phyloP scores from a whole-genome alignment of 441 rosid species.

The Erysimum pusillum region DNA sequence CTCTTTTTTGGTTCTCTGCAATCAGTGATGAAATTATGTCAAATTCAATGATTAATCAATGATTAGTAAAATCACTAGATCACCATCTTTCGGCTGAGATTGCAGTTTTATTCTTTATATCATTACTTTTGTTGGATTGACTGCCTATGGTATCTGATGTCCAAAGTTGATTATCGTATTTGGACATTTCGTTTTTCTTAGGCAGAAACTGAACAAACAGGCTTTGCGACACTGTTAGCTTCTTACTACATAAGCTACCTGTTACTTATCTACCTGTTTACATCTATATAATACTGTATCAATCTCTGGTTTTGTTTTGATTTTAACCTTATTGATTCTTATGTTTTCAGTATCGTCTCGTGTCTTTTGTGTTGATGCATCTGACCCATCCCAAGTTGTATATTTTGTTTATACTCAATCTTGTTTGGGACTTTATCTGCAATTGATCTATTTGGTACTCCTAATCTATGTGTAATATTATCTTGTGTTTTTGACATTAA shows the following conservation, averaged over 20 bases:
- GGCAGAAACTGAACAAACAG: constrained; percentile 64
- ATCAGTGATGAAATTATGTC: constrained; percentile 50
- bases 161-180: constrained; percentile 49
- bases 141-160: constrained; percentile 84
- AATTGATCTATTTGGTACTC: not conserved
- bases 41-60: constrained; percentile 49
- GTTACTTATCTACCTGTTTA: too few relatives aligned
- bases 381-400: not conserved
- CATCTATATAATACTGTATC: too few relatives aligned
- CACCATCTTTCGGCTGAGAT: constrained; percentile 93
- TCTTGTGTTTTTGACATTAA: too few relatives aligned
- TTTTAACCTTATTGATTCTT: not conserved
- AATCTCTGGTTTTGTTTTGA: not conserved
- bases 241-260: constrained; percentile 50
- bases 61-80: constrained; percentile 55
- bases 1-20: too few relatives aligned
- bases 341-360: not conserved
- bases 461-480: too few relatives aligned
- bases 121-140: not conserved
- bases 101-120: constrained; percentile 13
- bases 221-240: constrained; percentile 75
- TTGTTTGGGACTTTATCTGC: not conserved
- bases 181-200: constrained; percentile 65
- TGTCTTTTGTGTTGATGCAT: too few relatives aligned
- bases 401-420: not conserved